Evolutionary conservation across 2,329 filamentous ascomycete genomes (phyloP).

Genomic region (Colletotrichum lentis): DNA sequence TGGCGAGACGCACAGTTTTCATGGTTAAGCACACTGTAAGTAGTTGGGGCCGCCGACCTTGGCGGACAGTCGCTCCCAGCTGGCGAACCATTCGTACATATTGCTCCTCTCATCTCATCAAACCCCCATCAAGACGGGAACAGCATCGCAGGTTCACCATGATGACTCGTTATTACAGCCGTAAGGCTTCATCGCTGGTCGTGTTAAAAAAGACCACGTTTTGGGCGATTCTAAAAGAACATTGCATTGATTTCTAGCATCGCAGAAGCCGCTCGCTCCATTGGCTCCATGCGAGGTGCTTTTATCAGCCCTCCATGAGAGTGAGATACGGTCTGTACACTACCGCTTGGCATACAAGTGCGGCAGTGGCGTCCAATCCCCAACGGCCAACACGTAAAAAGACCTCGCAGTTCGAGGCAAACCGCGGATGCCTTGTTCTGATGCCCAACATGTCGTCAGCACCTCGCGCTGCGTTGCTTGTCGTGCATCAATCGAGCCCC

Average conservation of each 20-base stretch:
- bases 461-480: no score
- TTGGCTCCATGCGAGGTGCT: background rate
- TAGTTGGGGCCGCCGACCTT: no score
- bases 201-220: no score
- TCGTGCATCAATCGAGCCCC: no score
- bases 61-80: background rate
- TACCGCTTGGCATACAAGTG: background rate
- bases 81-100: background rate
- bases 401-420: background rate
- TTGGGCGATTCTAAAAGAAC: no score
- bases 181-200: no score
- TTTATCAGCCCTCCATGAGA: background rate
- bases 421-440: background rate
- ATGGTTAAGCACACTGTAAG: accelerated
- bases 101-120: no score
- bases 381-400: background rate
- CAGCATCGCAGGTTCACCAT: no score
- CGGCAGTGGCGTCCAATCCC: background rate
- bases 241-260: no score
- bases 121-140: background rate
- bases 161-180: no score
- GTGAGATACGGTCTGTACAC: no score
- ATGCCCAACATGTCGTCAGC: background rate
- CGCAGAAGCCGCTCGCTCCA: background rate
- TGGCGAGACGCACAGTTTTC: no score